Base-by-base conservation (phyloP, 2,329 filamentous ascomycete genomes). In the Sporothrix euskadiensis region DNA sequence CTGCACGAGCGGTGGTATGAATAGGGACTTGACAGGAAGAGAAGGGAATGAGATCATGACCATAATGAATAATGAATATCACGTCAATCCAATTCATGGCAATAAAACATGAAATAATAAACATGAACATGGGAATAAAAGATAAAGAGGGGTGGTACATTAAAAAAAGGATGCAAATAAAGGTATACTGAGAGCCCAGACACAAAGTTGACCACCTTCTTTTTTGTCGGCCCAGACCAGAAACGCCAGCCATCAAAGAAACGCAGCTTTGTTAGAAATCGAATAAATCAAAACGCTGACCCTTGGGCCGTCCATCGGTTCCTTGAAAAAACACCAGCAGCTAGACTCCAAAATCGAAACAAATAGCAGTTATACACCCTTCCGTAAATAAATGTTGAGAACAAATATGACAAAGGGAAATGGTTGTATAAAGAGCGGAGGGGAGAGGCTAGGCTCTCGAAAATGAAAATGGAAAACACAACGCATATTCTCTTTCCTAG, bases 1-100 rank as follows among this genome's bases (percentile, higher is more conserved):
- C 19, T 70, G 35, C 68, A 70, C 22, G 68, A 70, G 16, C n/a
- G 39, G 49, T 70, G 68, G 68, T 70, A 57, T n/a, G 68, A 70
- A 30, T 70, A 71, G 68, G 16, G 35, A 35, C 8, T 35, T 35
- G 32, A 16, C 6, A 19, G 19, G 8, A 12, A 56, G n/a, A 26
- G n/a, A 7, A 30, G 5, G n/a, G 22, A 35, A 26, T 22, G 44
- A 35, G 5, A n/a, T 56, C 14, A 52, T 52, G 65, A 52, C 19
- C 14, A 12, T 52, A 35, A 68, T 52, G 65, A 68, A 35, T 52
- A 52, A 68, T 52, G 65, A 35, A 41, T 19, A 49, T 39, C 30
- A 68, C 26, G 26, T 52, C 63, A 52, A 32, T 68, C 9, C 6
- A 32, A 9, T 68, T 35, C 7, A 52, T 35, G 61, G 47, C 39